Percentiles rank a stretch among this genome's conserved stretches.
Conservation (phyloP, 768 basidiomycete species). For the Hygrophorus pudorinus region DNA sequence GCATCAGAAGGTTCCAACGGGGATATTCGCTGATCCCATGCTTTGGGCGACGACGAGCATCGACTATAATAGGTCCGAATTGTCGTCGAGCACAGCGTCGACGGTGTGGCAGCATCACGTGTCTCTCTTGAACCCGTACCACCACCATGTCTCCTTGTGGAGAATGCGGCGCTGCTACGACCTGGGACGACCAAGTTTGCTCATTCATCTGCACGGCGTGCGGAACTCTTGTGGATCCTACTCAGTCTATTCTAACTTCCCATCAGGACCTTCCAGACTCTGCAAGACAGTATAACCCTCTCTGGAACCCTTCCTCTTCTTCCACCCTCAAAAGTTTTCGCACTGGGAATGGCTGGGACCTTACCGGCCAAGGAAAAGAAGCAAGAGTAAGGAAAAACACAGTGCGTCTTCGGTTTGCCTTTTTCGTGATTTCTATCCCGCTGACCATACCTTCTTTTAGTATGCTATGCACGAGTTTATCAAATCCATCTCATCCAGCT, state of each 20-base stretch:
- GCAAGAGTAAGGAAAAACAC: slow-evolving; percentile 53
- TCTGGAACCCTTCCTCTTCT: slow-evolving; percentile 22
- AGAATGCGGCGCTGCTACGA: slow-evolving; percentile 42
- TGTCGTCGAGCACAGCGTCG: neutral
- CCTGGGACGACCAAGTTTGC: slow-evolving; percentile 47
- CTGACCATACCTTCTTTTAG: slow-evolving; percentile 25
- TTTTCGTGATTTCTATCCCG: slow-evolving; percentile 9
- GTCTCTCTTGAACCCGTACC: neutral
- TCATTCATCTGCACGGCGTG: slow-evolving; percentile 62
- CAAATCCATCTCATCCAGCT: slow-evolving; percentile 43
- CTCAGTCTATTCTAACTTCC: slow-evolving; percentile 49
- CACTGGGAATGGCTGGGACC: slow-evolving; percentile 43
- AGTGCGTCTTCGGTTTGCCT: slow-evolving; percentile 28
- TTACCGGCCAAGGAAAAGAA: slow-evolving; percentile 59
- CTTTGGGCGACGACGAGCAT: no score
- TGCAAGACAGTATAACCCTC: slow-evolving; percentile 15
- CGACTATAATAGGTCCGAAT: no score
- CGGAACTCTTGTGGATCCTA: slow-evolving; percentile 57
- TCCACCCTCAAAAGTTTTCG: slow-evolving; percentile 40
- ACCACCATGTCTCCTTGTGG: slow-evolving; percentile 25
- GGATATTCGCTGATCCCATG: no score
- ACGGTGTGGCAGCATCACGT: neutral
- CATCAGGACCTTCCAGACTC: slow-evolving; percentile 29
- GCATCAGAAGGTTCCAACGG: no score
- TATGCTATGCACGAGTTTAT: slow-evolving; percentile 57